Base-by-base conservation (phyloP, 2,329 filamentous ascomycete species). In the Colletotrichum spaethianum region DNA sequence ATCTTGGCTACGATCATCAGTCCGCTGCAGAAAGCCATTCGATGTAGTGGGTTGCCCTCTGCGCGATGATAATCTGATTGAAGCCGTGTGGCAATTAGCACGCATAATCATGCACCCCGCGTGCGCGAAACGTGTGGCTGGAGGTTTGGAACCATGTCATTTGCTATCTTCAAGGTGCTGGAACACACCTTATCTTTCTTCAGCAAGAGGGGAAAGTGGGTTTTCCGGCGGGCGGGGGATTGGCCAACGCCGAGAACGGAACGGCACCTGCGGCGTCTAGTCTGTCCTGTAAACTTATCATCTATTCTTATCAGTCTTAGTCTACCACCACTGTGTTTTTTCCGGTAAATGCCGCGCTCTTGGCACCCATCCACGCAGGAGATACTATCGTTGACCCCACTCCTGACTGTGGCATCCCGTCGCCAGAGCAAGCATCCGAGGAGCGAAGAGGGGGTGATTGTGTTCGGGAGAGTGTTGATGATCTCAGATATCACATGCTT, bases 171-270 rank as follows among this genome's bases (percentile, higher is more conserved):
- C 16, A 12, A 14, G 6, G 28, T 16, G n/a, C 16, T 26, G 52
- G 53, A 36, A n/a, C 14, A 40, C 6, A 56, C 57, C 63, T 42
- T 63, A 71, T 67, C 68, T 38, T 20, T 52, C 42, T 36, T 18
- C 16, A 48, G 23, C 6, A 28, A 52, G 68, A 71, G 68, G 63
- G 68, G 68, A 61, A 71, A 71, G 63, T 71, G 68, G 68, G 56
- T 36, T 46, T 52, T 5, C 18, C 31, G 42, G 23, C 12, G 26
- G 42, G 23, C 12, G 26, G 66, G 60, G 40, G 53, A 18, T 36
- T 8, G 2, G 26, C 28, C 28, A 48, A 46, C 23, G 40, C 62
- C 53, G 62, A 52, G 44, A 61, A 70, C 53, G 67, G 53, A 66
- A 50, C 38, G 20, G n/a, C 62, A 66, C 11, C 23, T 28, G 9